phyloP scores from a whole-genome alignment of 2,329 filamentous ascomycete species.

The Pestalotiopsis sp. region DNA sequence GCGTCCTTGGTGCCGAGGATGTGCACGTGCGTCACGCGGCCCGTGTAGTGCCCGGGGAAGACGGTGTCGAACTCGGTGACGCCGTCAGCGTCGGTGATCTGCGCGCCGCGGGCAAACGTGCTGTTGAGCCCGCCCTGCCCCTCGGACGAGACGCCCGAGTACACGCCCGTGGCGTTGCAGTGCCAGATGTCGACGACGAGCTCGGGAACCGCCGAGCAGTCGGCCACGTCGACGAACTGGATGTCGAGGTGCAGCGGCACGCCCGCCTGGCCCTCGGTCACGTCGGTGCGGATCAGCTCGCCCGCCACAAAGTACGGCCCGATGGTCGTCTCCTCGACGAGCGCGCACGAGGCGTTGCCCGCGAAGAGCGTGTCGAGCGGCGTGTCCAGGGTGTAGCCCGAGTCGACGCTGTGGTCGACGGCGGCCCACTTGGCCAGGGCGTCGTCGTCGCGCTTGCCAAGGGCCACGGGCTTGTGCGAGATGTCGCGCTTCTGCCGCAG shows the following conservation, averaged over 20 bases:
- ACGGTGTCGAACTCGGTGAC: constrained; percentile 43
- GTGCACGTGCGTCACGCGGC: constrained; percentile 51
- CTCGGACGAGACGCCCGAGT: constrained; percentile 43
- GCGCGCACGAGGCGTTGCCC: constrained; percentile 29
- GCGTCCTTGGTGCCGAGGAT: constrained; percentile 46
- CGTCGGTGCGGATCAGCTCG: constrained; percentile 37
- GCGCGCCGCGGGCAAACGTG: constrained; percentile 44
- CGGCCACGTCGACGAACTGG: constrained; percentile 40
- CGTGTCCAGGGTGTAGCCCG: constrained; percentile 38
- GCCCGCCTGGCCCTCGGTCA: constrained; percentile 38
- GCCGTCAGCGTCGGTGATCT: constrained; percentile 42
- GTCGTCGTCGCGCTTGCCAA: constrained; percentile 1
- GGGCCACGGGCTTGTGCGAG: background rate
- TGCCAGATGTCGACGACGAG: constrained; percentile 41
- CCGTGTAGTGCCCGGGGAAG: constrained; percentile 47
- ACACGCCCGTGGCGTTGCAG: constrained; percentile 41
- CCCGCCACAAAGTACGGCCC: constrained; percentile 37
- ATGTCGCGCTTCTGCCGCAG: constrained; percentile 6
- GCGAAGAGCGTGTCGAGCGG: constrained; percentile 35
- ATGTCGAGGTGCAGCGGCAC: constrained; percentile 41
- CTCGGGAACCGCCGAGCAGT: constrained; percentile 34
- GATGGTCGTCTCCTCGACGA: constrained; percentile 31
- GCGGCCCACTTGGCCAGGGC: background rate
- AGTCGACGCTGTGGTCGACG: background rate
- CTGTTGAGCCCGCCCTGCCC: constrained; percentile 43